Base-by-base conservation (phyloP, 352 stramenopile species). In the Pythium periplocum region DNA sequence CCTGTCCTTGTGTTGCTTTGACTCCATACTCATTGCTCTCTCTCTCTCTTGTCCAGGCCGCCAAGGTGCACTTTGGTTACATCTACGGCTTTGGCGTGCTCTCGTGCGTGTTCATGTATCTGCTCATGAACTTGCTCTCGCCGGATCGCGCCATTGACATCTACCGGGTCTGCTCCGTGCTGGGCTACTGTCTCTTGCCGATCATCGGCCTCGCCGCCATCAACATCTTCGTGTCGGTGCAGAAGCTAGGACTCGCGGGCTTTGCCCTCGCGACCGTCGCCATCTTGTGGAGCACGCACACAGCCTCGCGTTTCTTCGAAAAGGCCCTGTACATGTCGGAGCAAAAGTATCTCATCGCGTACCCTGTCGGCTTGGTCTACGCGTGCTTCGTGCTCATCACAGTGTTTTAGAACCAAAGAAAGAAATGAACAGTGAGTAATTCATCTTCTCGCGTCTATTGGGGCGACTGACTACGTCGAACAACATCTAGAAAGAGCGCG, bases 41-140 rank as follows among this genome's bases (percentile, higher is more conserved):
- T 44, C 38, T 44, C 2, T 45, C 7, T 17, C 45, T 4, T 12
- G 17, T 7, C 34, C 45, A 92, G 82, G 75, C 74, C 40, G 88
- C 82, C 40, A 98, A 98, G 70, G 72, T 98, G 51, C 94, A 98
- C 57, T 99, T 99, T 66, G 96, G 96, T 37, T 99, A 99, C 71
- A 98, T 99, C 57, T 99, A 99, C 73, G 95, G 95, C 44, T 99
- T 99, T 69, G 94, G 96, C 32, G 66, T 98, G n/a, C 88, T 98
- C 56, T 97, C 96, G 45, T 99, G 93, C 66, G 48, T 98, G 17
- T 90, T 90, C 58, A 95, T 98, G 80, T 98, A 97, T 48, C 53
- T 98, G 37, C 78, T 99, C 36, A 83, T 99, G 59, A 99, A 98
- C 75, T 69, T 99, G 30, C 82, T 99, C 53, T 91, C 85, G 30